Percentiles rank a stretch among this genome's conserved stretches.
These are phyloP conservation scores for Podaxis rugospora DNA, from an alignment of 768 basidiomycete genomes.

Conservation along the genomic window DNA sequence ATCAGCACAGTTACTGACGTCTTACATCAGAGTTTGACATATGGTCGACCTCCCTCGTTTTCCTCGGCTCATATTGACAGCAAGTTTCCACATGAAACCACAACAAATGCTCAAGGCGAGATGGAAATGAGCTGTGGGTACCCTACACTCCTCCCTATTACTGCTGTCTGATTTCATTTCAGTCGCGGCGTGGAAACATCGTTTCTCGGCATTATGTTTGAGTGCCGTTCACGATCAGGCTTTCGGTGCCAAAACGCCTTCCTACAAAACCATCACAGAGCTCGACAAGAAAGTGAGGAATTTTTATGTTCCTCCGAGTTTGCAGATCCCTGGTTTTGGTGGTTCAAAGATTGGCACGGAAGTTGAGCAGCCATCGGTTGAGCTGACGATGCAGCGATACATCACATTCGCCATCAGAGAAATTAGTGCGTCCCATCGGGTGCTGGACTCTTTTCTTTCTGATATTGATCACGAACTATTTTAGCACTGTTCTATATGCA, in stretches of 20 bases:
- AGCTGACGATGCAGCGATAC: slow-evolving; percentile 66
- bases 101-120: slow-evolving; percentile 43
- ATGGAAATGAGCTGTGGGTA: slow-evolving; percentile 60
- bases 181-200: slow-evolving; percentile 71
- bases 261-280: slow-evolving; percentile 57
- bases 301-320: slow-evolving; percentile 60
- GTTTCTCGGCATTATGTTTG: slow-evolving; percentile 57
- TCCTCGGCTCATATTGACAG: slow-evolving; percentile 52
- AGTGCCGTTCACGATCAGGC: slow-evolving; percentile 64
- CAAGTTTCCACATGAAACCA: slow-evolving; percentile 43
- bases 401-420: slow-evolving; percentile 64
- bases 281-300: slow-evolving; percentile 63
- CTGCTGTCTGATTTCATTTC: slow-evolving; percentile 3
- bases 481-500: slow-evolving; percentile 71
- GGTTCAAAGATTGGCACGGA: slow-evolving; percentile 39
- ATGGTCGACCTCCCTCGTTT: slow-evolving; percentile 67
- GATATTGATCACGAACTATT: background rate
- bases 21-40: slow-evolving; percentile 55
- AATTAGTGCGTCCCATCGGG: slow-evolving; percentile 42
- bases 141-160: background rate
- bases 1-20: slow-evolving; percentile 5
- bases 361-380: slow-evolving; percentile 43
- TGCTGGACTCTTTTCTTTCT: background rate
- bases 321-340: slow-evolving; percentile 62
- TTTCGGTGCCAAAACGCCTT: slow-evolving; percentile 58